These are phyloP conservation scores for Ilyonectria mors-panacis DNA, from an alignment of 2,329 filamentous ascomycete species.

Conservation along the genomic window DNA sequence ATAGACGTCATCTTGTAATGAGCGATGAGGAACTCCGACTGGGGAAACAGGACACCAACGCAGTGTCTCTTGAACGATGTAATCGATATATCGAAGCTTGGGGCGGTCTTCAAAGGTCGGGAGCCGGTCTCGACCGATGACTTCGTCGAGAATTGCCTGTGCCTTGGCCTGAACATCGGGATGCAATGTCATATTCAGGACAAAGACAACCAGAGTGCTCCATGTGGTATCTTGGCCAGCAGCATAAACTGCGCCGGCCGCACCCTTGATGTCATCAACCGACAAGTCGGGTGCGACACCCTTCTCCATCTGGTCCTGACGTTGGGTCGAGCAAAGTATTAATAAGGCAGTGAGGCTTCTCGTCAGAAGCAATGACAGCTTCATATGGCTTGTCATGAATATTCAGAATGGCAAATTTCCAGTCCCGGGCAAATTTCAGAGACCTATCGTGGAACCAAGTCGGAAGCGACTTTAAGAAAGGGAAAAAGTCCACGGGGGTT, in stretches of 20 bases:
- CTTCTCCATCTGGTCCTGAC: conserved; percentile 42
- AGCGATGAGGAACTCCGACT: conserved; percentile 26
- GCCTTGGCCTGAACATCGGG: conserved; percentile 57
- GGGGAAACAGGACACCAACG: conserved; percentile 30
- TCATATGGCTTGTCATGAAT: conserved; percentile 63
- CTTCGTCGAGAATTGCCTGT: conserved; percentile 56
- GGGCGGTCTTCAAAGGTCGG: conserved; percentile 57
- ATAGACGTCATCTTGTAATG: conserved; percentile 24
- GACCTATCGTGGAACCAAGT: conserved; percentile 52
- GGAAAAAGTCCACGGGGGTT: conserved; percentile 65
- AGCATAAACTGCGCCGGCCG: conserved; percentile 25
- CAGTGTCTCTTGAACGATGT: conserved; percentile 28
- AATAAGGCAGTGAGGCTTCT: conserved; percentile 50
- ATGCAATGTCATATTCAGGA: conserved; percentile 61
- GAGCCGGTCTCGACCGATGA: conserved; percentile 58
- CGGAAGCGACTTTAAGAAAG: conserved; percentile 60
- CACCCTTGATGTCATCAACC: conserved; percentile 27
- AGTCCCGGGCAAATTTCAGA: conserved; percentile 49
- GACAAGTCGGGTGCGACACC: conserved; percentile 52
- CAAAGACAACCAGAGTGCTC: conserved; percentile 54
- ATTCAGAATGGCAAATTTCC: conserved; percentile 52
- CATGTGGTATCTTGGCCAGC: conserved; percentile 36
- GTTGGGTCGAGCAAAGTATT: conserved; percentile 47
- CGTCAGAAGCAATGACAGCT: conserved; percentile 51
- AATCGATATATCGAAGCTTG: conserved; percentile 27